Evolutionary conservation across 768 basidiomycete genomes (phyloP).

Genomic region (Trametes villosa): DNA sequence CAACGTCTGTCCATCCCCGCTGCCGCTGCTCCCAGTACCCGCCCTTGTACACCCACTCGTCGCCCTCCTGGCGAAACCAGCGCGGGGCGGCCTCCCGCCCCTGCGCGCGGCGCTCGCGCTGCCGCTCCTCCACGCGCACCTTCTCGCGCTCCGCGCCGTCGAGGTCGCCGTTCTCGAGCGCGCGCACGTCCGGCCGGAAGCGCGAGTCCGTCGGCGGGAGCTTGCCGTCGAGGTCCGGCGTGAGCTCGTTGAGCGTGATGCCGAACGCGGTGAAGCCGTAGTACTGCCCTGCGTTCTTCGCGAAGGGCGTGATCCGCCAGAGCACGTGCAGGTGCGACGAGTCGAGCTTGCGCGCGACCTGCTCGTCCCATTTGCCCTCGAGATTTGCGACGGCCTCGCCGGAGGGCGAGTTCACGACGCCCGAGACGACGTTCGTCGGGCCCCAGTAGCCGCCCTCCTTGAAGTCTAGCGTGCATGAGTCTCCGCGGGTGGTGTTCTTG

Average conservation of each 20-base stretch:
- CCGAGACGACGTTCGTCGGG: slow-evolving; percentile 71
- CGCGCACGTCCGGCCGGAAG: slow-evolving; percentile 78
- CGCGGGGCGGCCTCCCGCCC: slow-evolving; percentile 64
- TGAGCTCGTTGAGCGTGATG: slow-evolving; percentile 82
- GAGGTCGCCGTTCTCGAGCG: slow-evolving; percentile 77
- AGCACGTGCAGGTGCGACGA: slow-evolving; percentile 71
- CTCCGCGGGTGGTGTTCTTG: slow-evolving; percentile 58
- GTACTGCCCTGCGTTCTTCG: slow-evolving; percentile 67
- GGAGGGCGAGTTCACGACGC: slow-evolving; percentile 55
- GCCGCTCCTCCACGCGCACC: slow-evolving; percentile 70
- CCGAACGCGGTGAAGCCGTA: slow-evolving; percentile 86
- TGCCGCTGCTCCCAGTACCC: slow-evolving; percentile 84
- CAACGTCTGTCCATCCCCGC: slow-evolving; percentile 63
- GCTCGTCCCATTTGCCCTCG: slow-evolving; percentile 93
- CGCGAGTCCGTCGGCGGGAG: slow-evolving; percentile 85
- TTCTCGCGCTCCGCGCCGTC: slow-evolving; percentile 77
- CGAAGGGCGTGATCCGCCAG: slow-evolving; percentile 78
- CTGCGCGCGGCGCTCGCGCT: slow-evolving; percentile 68
- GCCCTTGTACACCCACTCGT: slow-evolving; percentile 77
- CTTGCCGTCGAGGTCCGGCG: slow-evolving; percentile 61
- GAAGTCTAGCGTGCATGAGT: slow-evolving; percentile 77
- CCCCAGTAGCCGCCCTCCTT: slow-evolving; percentile 88
- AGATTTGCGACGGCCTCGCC: slow-evolving; percentile 62
- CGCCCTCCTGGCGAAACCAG: slow-evolving; percentile 75
- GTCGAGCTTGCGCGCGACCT: slow-evolving; percentile 70